Evolutionary conservation across 768 basidiomycete species (phyloP).

Genomic region (Mycena vulgaris): DNA sequence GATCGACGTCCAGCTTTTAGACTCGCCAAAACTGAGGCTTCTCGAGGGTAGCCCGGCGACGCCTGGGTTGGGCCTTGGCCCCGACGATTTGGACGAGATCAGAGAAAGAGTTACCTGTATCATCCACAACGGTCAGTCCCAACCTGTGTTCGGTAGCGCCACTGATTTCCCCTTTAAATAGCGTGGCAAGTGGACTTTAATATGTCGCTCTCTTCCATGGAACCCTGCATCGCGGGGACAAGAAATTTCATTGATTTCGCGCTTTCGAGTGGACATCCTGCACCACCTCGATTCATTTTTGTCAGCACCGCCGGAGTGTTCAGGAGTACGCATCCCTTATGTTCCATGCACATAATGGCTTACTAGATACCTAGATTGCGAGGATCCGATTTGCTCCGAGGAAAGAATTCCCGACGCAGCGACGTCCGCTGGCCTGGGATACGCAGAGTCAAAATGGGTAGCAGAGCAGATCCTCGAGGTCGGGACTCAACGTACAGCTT

Average conservation of each 20-base stretch:
- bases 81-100: constrained; percentile 38
- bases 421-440: constrained; percentile 52
- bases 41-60: not conserved
- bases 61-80: constrained; percentile 28
- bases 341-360: not conserved
- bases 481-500: constrained; percentile 44
- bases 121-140: constrained; percentile 49
- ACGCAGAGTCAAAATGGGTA: constrained; percentile 61
- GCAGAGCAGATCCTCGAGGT: too few relatives aligned
- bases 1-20: not conserved
- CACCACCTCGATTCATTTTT: too few relatives aligned
- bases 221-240: not conserved
- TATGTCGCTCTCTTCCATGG: not conserved
- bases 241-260: not conserved
- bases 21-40: not conserved
- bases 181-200: constrained; percentile 1
- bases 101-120: constrained; percentile 41
- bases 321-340: not conserved
- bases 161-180: not conserved
- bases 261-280: not conserved
- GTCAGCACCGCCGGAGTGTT: not conserved
- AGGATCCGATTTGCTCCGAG: constrained; percentile 28
- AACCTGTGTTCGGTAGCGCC: not conserved
- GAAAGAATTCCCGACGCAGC: constrained; percentile 40
- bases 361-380: constrained; percentile 42